These are phyloP conservation scores for Globisporangium parvum DNA, from an alignment of 352 stramenopile species.

Conservation along the genomic window DNA sequence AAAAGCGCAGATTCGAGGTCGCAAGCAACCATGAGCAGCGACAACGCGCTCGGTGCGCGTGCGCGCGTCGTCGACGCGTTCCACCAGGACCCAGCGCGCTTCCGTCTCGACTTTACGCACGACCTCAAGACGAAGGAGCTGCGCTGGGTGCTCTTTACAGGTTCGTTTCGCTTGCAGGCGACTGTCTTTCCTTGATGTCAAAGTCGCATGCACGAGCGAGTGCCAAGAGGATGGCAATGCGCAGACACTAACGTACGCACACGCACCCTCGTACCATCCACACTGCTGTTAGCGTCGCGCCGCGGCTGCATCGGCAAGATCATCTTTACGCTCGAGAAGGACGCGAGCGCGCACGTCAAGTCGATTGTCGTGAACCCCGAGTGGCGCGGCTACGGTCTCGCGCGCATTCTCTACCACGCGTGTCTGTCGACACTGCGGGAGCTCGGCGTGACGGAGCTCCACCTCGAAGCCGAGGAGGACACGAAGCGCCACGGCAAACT, in stretches of 20 bases:
- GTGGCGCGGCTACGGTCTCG: constrained; percentile 62
- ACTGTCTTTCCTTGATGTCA: neutral
- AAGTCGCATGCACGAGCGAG: neutral
- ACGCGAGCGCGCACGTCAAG: constrained; percentile 63
- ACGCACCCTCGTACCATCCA: too few species aligned
- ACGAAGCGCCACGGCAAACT: constrained; percentile 50
- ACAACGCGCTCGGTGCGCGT: constrained; percentile 16
- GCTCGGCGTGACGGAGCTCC: constrained; percentile 39
- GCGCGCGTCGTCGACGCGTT: constrained; percentile 45
- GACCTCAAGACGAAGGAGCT: constrained; percentile 64
- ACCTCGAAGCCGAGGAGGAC: constrained; percentile 67
- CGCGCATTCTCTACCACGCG: constrained; percentile 72
- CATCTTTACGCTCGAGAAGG: constrained; percentile 71
- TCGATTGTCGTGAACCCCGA: constrained; percentile 63
- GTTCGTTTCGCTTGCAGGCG: neutral
- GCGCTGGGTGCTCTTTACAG: constrained; percentile 78
- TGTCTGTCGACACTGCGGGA: constrained; percentile 60
- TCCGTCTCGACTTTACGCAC: constrained; percentile 70
- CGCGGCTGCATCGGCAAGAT: constrained; percentile 72
- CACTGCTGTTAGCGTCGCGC: constrained; percentile 21
- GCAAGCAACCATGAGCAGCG: neutral
- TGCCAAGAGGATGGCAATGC: too few species aligned
- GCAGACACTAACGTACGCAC: neutral
- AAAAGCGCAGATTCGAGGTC: neutral
- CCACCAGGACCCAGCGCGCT: constrained; percentile 26